phyloP scores from a whole-genome alignment of 768 basidiomycete species.

The Trametes sanguinea region DNA sequence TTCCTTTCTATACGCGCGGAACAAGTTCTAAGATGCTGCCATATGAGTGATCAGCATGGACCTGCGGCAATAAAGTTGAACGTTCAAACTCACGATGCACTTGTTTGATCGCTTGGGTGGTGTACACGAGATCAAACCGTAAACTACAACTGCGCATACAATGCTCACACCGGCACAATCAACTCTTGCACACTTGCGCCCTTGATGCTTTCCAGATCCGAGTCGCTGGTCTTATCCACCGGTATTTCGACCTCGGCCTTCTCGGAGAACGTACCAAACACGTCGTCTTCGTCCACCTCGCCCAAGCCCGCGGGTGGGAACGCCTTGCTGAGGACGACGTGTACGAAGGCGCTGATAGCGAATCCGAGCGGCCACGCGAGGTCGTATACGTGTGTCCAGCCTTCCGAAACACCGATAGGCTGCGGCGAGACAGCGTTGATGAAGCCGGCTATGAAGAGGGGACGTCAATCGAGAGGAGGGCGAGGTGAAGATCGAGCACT shows the following conservation, averaged over 20 bases:
- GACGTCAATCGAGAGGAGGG: no score
- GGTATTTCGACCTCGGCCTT: neutral
- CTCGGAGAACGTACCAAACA: conserved; percentile 26
- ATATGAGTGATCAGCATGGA: no score
- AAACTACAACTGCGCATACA: no score
- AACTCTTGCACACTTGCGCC: neutral
- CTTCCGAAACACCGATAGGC: conserved; percentile 5
- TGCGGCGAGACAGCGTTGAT: conserved; percentile 17
- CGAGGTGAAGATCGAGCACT: neutral
- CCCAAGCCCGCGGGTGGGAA: conserved; percentile 26
- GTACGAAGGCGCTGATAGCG: conserved; percentile 20
- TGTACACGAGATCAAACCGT: no score
- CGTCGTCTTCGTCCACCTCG: conserved; percentile 25
- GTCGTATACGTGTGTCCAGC: conserved; percentile 20
- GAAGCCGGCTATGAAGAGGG: conserved; percentile 17
- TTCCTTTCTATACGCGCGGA: no score
- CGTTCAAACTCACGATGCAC: no score
- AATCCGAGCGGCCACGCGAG: conserved; percentile 26
- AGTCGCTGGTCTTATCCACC: neutral
- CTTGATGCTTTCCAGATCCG: neutral
- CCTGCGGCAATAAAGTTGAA: no score
- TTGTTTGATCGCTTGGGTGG: no score
- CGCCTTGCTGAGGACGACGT: conserved; percentile 21
- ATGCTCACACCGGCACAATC: no score
- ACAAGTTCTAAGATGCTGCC: no score